Conservation (phyloP, 2,329 filamentous ascomycete species). For the Colletotrichum kahawae region DNA sequence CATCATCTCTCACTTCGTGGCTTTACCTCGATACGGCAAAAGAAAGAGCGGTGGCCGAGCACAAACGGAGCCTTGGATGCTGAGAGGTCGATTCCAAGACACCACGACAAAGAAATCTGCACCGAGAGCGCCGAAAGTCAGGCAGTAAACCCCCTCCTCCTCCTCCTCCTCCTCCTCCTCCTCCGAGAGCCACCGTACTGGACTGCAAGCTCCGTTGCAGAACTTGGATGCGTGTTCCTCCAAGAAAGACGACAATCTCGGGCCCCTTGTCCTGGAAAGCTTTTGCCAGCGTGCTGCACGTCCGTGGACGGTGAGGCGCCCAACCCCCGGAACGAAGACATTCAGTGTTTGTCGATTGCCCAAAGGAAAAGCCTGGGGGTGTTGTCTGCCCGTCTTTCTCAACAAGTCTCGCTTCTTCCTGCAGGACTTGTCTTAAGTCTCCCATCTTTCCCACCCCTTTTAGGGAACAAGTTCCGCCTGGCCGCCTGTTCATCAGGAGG, state of each 20-base stretch:
- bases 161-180: background rate
- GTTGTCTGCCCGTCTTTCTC: constrained; percentile 20
- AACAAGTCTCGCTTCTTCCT: constrained; percentile 16
- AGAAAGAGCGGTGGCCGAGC: constrained; percentile 53
- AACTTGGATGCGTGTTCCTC: background rate
- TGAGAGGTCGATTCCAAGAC: constrained; percentile 55
- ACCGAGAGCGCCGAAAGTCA: constrained; percentile 43
- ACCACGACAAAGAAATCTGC: constrained; percentile 51
- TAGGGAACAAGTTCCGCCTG: constrained; percentile 2
- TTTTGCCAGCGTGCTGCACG: constrained; percentile 25
- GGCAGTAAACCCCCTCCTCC: background rate
- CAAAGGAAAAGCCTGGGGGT: background rate
- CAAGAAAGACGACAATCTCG: constrained; percentile 39
- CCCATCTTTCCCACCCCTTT: constrained; percentile 22
- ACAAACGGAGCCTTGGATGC: constrained; percentile 50
- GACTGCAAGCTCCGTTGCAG: constrained; percentile 11
- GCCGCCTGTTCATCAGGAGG: constrained; percentile 2
- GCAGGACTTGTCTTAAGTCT: constrained; percentile 38
- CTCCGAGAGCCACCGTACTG: constrained; percentile 12
- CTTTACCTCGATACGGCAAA: constrained; percentile 40
- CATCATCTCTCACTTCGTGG: constrained; percentile 46
- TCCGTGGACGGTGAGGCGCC: background rate
- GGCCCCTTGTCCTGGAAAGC: constrained; percentile 31
- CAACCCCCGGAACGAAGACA: constrained; percentile 10
- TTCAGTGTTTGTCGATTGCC: constrained; percentile 15